Conservation (phyloP, 108 stramenopile genomes). For the Nitzschia sp. region DNA sequence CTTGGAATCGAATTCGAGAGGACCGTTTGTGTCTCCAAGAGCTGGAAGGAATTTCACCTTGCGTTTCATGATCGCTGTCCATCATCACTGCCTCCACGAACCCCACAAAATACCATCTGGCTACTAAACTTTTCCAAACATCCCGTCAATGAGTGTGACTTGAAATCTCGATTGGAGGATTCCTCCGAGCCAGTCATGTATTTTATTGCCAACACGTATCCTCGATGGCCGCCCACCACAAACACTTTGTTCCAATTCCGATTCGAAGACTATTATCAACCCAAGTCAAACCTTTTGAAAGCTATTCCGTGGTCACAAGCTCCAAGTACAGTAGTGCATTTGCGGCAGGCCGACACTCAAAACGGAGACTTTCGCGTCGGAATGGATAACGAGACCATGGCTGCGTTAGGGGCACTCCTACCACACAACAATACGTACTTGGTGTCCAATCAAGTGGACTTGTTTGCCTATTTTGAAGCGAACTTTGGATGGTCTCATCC, state of each 20-base stretch:
- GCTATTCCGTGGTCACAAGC: slow-evolving; percentile 28
- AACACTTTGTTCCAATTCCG: slow-evolving; percentile 11
- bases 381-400: slow-evolving; percentile 38
- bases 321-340: slow-evolving; percentile 46
- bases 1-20: slow-evolving; percentile 52
- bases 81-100: not conserved
- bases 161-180: slow-evolving; percentile 18
- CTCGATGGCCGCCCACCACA: slow-evolving; percentile 35
- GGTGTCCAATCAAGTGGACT: slow-evolving; percentile 50
- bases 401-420: slow-evolving; percentile 18
- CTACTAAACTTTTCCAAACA: slow-evolving; percentile 13
- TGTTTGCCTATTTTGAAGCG: slow-evolving; percentile 35
- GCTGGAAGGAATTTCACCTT: slow-evolving; percentile 14
- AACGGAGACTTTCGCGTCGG: slow-evolving; percentile 30
- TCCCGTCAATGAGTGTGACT: slow-evolving; percentile 35
- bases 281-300: slow-evolving; percentile 17
- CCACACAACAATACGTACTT: slow-evolving; percentile 33
- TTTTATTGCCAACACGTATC: slow-evolving; percentile 46
- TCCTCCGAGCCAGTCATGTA: slow-evolving; percentile 10
- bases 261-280: slow-evolving; percentile 25
- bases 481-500: slow-evolving; percentile 47
- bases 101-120: not conserved
- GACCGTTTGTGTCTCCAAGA: slow-evolving; percentile 41
- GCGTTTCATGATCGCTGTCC: slow-evolving; percentile 15
- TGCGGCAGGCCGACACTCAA: slow-evolving; percentile 41